Conservation (phyloP, 1,284 basidiomycete species). For the Exobasidium cylindrosporum region DNA sequence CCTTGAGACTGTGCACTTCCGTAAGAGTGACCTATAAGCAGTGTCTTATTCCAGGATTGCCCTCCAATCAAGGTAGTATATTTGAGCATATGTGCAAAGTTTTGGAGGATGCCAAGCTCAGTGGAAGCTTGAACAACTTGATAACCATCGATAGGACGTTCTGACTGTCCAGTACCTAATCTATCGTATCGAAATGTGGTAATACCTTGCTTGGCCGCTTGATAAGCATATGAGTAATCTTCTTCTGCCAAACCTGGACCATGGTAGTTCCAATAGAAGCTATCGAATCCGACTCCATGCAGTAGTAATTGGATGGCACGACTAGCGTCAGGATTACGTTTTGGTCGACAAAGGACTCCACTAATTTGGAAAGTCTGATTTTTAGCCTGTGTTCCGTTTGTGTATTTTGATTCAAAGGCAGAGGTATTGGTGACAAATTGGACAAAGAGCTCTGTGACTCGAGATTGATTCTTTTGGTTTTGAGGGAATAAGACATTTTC, state of each 20-base stretch:
- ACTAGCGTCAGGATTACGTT: slow-evolving; percentile 29
- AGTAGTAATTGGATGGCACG: slow-evolving; percentile 39
- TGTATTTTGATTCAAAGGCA: slow-evolving; percentile 28
- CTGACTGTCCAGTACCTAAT: slow-evolving; percentile 18
- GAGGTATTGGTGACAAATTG: slow-evolving; percentile 17
- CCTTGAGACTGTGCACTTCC: slow-evolving; percentile 18
- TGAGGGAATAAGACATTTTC: slow-evolving; percentile 5
- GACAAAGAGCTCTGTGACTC: slow-evolving; percentile 18
- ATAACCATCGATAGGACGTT: slow-evolving; percentile 20
- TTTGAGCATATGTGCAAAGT: slow-evolving; percentile 15
- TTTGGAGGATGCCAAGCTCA: slow-evolving; percentile 20
- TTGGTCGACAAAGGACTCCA: slow-evolving; percentile 43
- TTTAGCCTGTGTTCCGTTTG: slow-evolving; percentile 14
- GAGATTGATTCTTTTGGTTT: slow-evolving; percentile 15
- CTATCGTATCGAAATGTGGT: slow-evolving; percentile 23
- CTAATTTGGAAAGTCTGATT: slow-evolving; percentile 26
- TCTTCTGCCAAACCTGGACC: slow-evolving; percentile 6
- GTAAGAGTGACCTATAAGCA: slow-evolving; percentile 24
- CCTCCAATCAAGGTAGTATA: slow-evolving; percentile 19
- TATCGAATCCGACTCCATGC: slow-evolving; percentile 35
- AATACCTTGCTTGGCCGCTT: slow-evolving; percentile 3
- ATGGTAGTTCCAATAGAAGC: slow-evolving; percentile 20
- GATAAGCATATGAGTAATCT: slow-evolving; percentile 14
- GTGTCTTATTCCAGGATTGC: slow-evolving; percentile 15
- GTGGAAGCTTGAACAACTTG: slow-evolving; percentile 19